Evolutionary conservation across 2,329 filamentous ascomycete species (phyloP), one percentile per base, ranked within the genome.

Genomic region (Hymenoscyphus fraxineus): DNA sequence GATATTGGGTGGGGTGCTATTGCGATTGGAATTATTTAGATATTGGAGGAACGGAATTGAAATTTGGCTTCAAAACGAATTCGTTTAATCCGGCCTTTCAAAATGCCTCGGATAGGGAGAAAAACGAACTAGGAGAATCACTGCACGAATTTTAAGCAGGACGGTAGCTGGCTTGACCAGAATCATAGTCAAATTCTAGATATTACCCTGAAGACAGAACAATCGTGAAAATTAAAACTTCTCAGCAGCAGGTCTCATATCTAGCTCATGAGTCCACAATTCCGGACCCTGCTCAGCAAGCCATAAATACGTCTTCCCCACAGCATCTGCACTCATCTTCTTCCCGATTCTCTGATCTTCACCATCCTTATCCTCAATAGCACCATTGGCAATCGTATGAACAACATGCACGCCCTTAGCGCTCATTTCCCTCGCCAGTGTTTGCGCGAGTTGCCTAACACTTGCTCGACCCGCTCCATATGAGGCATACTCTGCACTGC

Each of bases 321-420:
- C 82, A 32, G 81, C 82, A 72, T 86, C 83, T 0, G 83, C 82
- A 60, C 81, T 81, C 77, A 86, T 87, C 64, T 80, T 82, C 77
- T 83, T 84, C 2, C 83, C 83, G 0, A 70, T 77, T 68, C 35
- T 71, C 59, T 70, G 66, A 35, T 80, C 80, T 62, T 82, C 79
- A 0, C 78, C 79, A 35, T 82, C 75, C 62, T 80, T 81, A 70
- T 85, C 83, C 38, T 75, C 76, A 62, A 86, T 85, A 0, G 73
- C 75, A 0, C 83, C 83, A 70, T 86, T 86, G 0, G 81, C 83
- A 65, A 87, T 83, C 2, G 83, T 79, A 73, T 87, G 84, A n/a
- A 82, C 82, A 3, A 85, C 82, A 72, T 87, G 83, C 0, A 87
- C 74, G 1, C 84, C 83, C 65, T 80, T 81, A n/a, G 78, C 77